These are phyloP conservation scores for Takakia lepidozioides DNA, from an alignment of 225 moss, liverwort and hornwort species.

Conservation along the genomic window DNA sequence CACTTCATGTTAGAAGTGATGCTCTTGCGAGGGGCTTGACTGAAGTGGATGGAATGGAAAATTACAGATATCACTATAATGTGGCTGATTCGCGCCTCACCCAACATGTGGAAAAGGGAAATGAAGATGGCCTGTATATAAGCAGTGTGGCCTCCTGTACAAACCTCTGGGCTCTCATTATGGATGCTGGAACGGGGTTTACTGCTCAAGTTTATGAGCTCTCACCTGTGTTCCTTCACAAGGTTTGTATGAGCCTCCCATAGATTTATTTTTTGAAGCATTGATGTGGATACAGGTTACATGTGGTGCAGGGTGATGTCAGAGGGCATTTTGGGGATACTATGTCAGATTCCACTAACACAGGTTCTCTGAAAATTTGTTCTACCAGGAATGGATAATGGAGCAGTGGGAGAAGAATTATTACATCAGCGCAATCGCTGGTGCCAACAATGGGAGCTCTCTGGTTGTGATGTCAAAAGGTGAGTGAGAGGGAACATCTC, in stretches of 20 bases:
- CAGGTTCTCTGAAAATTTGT: too few relatives aligned
- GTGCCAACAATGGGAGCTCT: constrained; percentile 96
- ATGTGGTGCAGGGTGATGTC: too few relatives aligned
- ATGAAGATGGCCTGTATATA: constrained; percentile 99
- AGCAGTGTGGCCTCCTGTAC: constrained; percentile 99
- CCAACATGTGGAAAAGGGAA: constrained; percentile 98
- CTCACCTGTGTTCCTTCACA: constrained; percentile 94
- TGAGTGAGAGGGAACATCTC: constrained; percentile 10
- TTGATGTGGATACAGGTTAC: too few relatives aligned
- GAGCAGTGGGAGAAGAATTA: constrained; percentile 99
- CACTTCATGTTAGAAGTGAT: too few relatives aligned
- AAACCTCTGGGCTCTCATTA: constrained; percentile 99
- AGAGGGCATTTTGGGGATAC: too few relatives aligned
- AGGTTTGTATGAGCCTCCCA: constrained; percentile 32
- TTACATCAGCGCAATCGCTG: constrained; percentile 98
- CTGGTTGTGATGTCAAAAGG: constrained; percentile 99
- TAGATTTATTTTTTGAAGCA: too few relatives aligned
- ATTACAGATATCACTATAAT: constrained; percentile 88
- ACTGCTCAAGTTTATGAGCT: constrained; percentile 97
- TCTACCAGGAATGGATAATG: constrained; percentile 99
- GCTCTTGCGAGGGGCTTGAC: too few relatives aligned
- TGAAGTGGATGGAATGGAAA: too few relatives aligned
- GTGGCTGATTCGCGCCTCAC: constrained; percentile 93
- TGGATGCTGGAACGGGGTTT: constrained; percentile 98
- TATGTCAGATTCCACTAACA: too few relatives aligned